These are phyloP conservation scores for Balakata baccata DNA, from an alignment of 345 rosid species.

Conservation along the genomic window DNA sequence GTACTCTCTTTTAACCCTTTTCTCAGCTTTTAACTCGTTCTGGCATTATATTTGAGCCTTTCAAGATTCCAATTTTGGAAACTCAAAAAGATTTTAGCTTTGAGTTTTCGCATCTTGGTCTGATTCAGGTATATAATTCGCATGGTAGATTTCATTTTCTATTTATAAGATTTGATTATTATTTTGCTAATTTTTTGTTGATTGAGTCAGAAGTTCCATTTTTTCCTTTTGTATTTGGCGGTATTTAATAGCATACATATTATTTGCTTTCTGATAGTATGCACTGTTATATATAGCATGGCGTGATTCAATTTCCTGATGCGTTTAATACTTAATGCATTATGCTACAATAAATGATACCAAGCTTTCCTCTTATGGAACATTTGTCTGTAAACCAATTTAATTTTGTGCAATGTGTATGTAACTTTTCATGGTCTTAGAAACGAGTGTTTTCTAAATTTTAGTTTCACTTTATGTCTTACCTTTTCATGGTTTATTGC, in stretches of 20 bases:
- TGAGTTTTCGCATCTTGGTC: slow-evolving; percentile 29
- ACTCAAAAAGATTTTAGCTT: slow-evolving; percentile 3
- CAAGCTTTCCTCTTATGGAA: slow-evolving; percentile 13
- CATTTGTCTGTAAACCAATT: slow-evolving; percentile 4
- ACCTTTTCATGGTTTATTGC: neutral
- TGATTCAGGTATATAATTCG: slow-evolving; percentile 33
- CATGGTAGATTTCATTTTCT: neutral
- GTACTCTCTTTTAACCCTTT: slow-evolving; percentile 28
- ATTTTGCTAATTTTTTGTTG: neutral
- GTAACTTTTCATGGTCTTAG: neutral
- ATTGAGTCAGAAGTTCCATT: slow-evolving; percentile 16
- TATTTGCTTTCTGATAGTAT: neutral
- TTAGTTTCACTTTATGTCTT: too few relatives aligned
- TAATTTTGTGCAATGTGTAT: neutral
- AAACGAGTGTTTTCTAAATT: too few relatives aligned
- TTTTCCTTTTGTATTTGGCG: neutral
- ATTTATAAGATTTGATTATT: neutral
- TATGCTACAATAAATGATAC: slow-evolving; percentile 15
- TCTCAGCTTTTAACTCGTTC: slow-evolving; percentile 37
- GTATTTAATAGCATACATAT: slow-evolving; percentile 10
- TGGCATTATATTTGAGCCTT: slow-evolving; percentile 25
- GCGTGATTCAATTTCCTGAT: neutral
- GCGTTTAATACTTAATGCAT: slow-evolving; percentile 10
- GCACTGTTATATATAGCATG: neutral
- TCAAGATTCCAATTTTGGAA: slow-evolving; percentile 14